Evolutionary conservation across 805 yeast genomes (phyloP), one percentile per base, ranked within the genome.

Genomic region (Ogataea pilisensis): DNA sequence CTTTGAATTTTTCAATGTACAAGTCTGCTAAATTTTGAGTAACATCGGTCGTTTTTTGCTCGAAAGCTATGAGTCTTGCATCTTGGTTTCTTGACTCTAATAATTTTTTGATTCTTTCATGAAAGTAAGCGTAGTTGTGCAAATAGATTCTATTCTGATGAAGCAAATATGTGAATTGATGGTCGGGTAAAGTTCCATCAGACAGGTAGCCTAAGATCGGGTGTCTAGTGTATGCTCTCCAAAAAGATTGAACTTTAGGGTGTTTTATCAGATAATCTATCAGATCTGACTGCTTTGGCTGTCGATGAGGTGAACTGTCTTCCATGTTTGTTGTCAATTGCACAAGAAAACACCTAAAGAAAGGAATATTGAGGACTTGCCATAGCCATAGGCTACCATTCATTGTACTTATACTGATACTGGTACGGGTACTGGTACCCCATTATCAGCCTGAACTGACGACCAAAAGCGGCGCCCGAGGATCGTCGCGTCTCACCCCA

Each of bases 221-320:
- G 27, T 35, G 38, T n/a, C 27, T 29, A 4, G 33, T 35, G 16
- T 35, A 35, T 9, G 19, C 18, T 6, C 8, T 12, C 38, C 38
- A 35, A 2, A 16, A 9, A 2, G 20, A 19, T 6, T 29, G 4
- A 13, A 35, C 28, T 13, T 27, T 26, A 4, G 38, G 38, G 3
- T 26, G 27, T 7, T 12, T 5, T 17, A 35, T 29, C 4, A 35
- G 24, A 16, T 27, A 35, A 4, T 11, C 18, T 11, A 35, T 7
- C 8, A 35, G 33, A 19, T 21, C 8, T n/a, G 33, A 20, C 19
- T n/a, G 21, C n/a, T 35, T 16, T 12, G 32, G 19, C 12, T 28
- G 4, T n/a, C 27, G 18, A 32, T 17, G 22, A 14, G 12, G 32
- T 17, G 19, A 7, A 7, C 19, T n/a, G 18, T 6, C 11, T n/a